phyloP scores from a whole-genome alignment of 495 filamentous ascomycete genomes.

The Barbatosphaeria neglecta region DNA sequence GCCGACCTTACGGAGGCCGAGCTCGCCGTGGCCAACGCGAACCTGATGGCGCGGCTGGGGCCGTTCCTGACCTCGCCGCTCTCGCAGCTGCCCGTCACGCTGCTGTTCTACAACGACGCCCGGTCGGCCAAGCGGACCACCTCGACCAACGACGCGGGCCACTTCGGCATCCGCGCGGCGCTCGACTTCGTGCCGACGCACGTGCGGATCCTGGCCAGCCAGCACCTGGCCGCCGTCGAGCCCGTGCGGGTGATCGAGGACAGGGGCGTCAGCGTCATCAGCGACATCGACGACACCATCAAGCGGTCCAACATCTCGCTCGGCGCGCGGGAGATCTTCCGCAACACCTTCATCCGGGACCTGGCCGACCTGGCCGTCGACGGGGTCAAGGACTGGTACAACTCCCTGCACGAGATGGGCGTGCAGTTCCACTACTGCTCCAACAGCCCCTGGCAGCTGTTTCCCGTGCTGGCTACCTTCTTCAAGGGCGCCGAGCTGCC shows the following conservation, averaged over 20 bases:
- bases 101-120: conserved; percentile 84
- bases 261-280: conserved; percentile 83
- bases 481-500: conserved; percentile 74
- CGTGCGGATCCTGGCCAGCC: conserved; percentile 74
- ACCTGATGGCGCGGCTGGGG: conserved; percentile 73
- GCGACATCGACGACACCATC: conserved; percentile 95
- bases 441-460: conserved; percentile 93
- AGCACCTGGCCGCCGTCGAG: conserved; percentile 68
- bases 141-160: conserved; percentile 71
- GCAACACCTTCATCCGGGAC: conserved; percentile 87
- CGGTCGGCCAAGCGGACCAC: conserved; percentile 69
- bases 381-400: conserved; percentile 87
- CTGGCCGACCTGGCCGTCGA: conserved; percentile 67
- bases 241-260: conserved; percentile 65
- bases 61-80: conserved; percentile 83
- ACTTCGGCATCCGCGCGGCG: conserved; percentile 66
- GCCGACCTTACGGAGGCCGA: conserved; percentile 55
- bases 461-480: conserved; percentile 71
- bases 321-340: conserved; percentile 86
- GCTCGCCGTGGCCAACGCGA: conserved; percentile 65
- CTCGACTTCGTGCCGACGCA: conserved; percentile 87
- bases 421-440: conserved; percentile 86
- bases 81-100: conserved; percentile 59
- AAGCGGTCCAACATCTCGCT: conserved; percentile 84
- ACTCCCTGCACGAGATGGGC: conserved; percentile 58